These are phyloP conservation scores for Chlamydomonas applanata DNA, from an alignment of 139 green algal genomes.

Conservation along the genomic window DNA sequence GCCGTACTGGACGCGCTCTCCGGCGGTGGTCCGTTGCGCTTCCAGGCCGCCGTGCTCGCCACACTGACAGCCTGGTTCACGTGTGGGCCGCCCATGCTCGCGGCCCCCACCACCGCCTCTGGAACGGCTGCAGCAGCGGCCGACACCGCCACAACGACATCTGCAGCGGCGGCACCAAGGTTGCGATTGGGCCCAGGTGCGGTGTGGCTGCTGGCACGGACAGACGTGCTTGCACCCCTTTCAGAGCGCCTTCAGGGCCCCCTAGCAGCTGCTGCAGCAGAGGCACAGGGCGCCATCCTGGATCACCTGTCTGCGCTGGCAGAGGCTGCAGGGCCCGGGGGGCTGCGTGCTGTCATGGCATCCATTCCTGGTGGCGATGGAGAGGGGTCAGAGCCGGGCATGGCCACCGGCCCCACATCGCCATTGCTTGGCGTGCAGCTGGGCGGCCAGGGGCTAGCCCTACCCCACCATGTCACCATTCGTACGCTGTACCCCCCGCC, in stretches of 20 bases:
- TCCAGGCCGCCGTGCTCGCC: background rate
- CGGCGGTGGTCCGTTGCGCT: constrained; percentile 7
- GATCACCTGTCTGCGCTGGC: too few relatives aligned
- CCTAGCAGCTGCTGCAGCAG: too few relatives aligned
- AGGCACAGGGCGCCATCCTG: too few relatives aligned
- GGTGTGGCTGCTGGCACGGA: background rate
- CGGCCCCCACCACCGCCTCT: background rate
- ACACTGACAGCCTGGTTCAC: background rate
- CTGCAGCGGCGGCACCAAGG: background rate
- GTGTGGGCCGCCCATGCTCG: background rate
- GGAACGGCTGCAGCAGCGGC: background rate
- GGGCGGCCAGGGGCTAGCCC: too few relatives aligned
- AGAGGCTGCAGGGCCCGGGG: too few relatives aligned
- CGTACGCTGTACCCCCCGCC: too few relatives aligned
- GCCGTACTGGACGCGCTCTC: constrained; percentile 24
- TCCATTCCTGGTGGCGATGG: too few relatives aligned
- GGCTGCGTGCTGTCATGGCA: too few relatives aligned
- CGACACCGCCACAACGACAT: background rate
- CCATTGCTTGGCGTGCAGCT: too few relatives aligned
- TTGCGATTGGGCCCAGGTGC: background rate
- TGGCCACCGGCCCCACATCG: too few relatives aligned
- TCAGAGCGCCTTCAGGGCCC: background rate
- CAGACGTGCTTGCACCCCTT: background rate
- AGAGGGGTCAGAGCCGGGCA: too few relatives aligned
- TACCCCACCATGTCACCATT: too few relatives aligned